phyloP scores from a whole-genome alignment of 768 basidiomycete genomes.

The Exsudoporus frostii region DNA sequence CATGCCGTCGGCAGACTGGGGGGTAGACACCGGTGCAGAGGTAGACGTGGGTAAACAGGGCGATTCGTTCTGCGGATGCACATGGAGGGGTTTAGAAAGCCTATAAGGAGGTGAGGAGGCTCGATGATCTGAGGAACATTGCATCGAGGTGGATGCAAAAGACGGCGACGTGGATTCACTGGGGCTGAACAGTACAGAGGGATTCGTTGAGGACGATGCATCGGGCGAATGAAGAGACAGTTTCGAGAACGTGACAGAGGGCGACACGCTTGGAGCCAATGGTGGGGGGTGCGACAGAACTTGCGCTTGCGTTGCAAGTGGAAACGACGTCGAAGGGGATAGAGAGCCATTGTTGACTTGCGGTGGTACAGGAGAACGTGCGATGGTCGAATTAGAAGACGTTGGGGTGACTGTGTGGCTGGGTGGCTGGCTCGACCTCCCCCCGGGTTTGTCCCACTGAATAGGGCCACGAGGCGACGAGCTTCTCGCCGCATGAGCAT shows the following conservation, averaged over 20 bases:
- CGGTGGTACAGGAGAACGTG: not conserved
- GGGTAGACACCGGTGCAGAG: constrained; percentile 7
- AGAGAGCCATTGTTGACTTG: not conserved
- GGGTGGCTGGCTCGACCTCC: constrained; percentile 4
- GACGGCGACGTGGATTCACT: constrained; percentile 1
- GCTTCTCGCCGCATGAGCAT: constrained; percentile 15
- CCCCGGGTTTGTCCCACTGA: constrained; percentile 16
- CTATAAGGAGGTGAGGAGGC: constrained; percentile 12
- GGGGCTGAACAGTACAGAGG: constrained; percentile 9
- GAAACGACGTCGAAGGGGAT: not conserved
- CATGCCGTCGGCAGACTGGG: constrained; percentile 6
- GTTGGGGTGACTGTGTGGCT: not conserved
- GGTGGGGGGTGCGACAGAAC: not conserved
- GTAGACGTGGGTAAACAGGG: constrained; percentile 1
- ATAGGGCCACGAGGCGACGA: constrained; percentile 18
- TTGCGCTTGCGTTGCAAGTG: not conserved
- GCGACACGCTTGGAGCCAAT: constrained; percentile 33
- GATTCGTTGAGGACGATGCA: constrained; percentile 8
- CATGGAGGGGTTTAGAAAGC: constrained; percentile 28
- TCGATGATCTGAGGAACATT: not conserved
- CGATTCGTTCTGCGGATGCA: constrained; percentile 23
- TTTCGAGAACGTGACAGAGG: constrained; percentile 49
- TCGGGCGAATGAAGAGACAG: constrained; percentile 45
- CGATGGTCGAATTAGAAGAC: not conserved
- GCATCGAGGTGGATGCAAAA: not conserved